Conservation (phyloP, 2,329 filamentous ascomycete genomes). For the Fusarium duplospermum region DNA sequence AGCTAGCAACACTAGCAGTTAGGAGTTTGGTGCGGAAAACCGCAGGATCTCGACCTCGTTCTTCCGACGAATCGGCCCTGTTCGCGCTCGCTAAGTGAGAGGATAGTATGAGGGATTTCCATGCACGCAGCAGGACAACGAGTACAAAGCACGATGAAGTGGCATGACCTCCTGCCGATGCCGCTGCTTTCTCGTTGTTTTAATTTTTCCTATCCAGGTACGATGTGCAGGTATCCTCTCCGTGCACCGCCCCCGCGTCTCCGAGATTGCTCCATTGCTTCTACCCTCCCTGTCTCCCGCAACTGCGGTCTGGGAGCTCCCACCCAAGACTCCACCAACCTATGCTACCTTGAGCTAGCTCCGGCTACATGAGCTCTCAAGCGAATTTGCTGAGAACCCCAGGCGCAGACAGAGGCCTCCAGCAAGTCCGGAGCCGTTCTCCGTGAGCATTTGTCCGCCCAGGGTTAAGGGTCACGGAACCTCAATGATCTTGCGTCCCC, state of each 20-base stretch:
- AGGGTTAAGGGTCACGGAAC: not conserved
- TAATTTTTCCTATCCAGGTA: conserved; percentile 14
- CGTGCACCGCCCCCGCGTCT: conserved; percentile 24
- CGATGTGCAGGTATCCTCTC: conserved; percentile 8
- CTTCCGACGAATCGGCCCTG: conserved; percentile 25
- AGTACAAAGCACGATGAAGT: conserved; percentile 29
- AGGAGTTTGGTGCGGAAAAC: conserved; percentile 11
- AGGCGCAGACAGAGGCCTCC: conserved; percentile 30
- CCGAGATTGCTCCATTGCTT: conserved; percentile 14
- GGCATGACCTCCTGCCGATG: conserved; percentile 31
- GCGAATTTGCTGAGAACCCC: conserved; percentile 1
- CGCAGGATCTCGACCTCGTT: conserved; percentile 26
- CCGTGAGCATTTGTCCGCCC: not conserved
- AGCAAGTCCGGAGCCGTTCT: conserved; percentile 8
- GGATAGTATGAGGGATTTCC: conserved; percentile 42
- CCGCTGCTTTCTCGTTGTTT: conserved; percentile 25
- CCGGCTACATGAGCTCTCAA: conserved; percentile 12
- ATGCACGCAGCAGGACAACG: conserved; percentile 13
- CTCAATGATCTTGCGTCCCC: not conserved
- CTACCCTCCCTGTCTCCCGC: conserved; percentile 11
- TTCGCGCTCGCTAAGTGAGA: conserved; percentile 13
- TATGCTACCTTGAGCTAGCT: conserved; percentile 25
- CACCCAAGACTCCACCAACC: conserved; percentile 15
- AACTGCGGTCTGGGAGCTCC: conserved; percentile 13
- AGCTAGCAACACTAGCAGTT: conserved; percentile 13